Base-by-base conservation (phyloP, 768 basidiomycete genomes). In the Tricholoma furcatifolium region DNA sequence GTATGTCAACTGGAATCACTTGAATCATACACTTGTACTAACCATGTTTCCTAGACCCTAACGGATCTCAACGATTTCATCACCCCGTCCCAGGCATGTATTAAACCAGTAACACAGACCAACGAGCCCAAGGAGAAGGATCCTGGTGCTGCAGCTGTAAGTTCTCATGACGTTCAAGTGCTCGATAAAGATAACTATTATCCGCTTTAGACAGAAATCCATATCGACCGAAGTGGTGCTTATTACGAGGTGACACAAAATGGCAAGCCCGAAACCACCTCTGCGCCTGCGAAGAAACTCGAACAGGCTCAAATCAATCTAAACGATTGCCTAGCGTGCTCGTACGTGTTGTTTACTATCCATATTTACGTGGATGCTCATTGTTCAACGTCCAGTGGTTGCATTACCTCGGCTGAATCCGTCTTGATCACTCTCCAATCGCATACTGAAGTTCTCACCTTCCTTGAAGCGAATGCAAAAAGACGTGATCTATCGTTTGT, bases 301-400 rank as follows among this genome's bases (percentile, higher is more conserved):
- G 82, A 93, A 62, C 92, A 93, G 60, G 97, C 97, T 2, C 90
- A 98, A 67, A 93, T 99, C 59, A 98, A 87, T 65, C 70, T 99
- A 61, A 98, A 97, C 59, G 97, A 99, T 66, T 99, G 97, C 72
- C 77, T 99, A 42, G 97, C 97, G 21, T 98, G 97, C 80, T 97
- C 93, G 95, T 92, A 64, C 47, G 87, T 74, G 38, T 17, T 49
- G 31, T 38, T 42, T 43, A 47, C 44, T 39, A 39, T 21, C 35
- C 11, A 9, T n/a, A 36, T 10, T 23, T 40, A 44, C 43, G 35
- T 51, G 12, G 40, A 32, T 41, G 24, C 14, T 24, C 14, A 48
- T 11, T 52, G 20, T 43, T 43, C 36, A 45, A 43, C 42, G 27
- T 1, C 36, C 59, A 97, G 96, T 54, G 97, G 97, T 2, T 99